phyloP scores from a whole-genome alignment of 176 grass and related monocot genomes.

The Saccharum spontaneum region DNA sequence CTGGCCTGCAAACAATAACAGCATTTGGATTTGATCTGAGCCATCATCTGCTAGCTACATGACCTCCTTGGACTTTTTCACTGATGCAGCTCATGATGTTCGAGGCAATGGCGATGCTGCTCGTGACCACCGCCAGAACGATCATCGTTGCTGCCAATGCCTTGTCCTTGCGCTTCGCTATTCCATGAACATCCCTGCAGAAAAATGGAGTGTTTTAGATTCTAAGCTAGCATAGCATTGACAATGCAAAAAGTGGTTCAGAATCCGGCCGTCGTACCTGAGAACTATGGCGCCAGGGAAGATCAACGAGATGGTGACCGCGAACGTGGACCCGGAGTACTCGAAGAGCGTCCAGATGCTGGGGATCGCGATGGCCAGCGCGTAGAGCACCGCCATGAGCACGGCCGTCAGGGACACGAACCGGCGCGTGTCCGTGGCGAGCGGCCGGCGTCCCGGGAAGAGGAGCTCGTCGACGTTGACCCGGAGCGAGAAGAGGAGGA shows the following conservation, averaged over 20 bases:
- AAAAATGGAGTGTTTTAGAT: neutral
- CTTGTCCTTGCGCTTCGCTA: slow-evolving; percentile 67
- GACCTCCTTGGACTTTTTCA: neutral
- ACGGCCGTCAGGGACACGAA: slow-evolving; percentile 62
- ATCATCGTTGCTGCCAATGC: slow-evolving; percentile 70
- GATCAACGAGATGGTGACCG: slow-evolving; percentile 79
- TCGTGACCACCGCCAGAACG: slow-evolving; percentile 68
- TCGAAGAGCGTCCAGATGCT: slow-evolving; percentile 89
- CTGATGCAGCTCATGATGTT: slow-evolving; percentile 65
- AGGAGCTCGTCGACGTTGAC: slow-evolving; percentile 85
- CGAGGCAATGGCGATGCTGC: slow-evolving; percentile 78
- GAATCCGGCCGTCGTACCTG: slow-evolving; percentile 33
- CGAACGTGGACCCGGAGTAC: slow-evolving; percentile 71
- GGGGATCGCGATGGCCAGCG: slow-evolving; percentile 61
- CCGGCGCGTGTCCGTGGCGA: slow-evolving; percentile 49
- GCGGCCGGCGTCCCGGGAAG: slow-evolving; percentile 47
- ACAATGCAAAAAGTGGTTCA: neutral
- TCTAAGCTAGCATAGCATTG: neutral
- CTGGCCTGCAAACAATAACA: neutral
- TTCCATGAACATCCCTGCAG: slow-evolving; percentile 72
- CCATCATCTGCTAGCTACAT: slow-evolving; percentile 17
- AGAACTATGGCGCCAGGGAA: slow-evolving; percentile 84
- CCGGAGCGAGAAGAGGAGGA: slow-evolving; percentile 79
- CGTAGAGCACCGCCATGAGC: slow-evolving; percentile 64
- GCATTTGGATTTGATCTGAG: neutral